Base-by-base conservation (phyloP, 2,329 filamentous ascomycete genomes). In the Claviceps fusiformis region DNA sequence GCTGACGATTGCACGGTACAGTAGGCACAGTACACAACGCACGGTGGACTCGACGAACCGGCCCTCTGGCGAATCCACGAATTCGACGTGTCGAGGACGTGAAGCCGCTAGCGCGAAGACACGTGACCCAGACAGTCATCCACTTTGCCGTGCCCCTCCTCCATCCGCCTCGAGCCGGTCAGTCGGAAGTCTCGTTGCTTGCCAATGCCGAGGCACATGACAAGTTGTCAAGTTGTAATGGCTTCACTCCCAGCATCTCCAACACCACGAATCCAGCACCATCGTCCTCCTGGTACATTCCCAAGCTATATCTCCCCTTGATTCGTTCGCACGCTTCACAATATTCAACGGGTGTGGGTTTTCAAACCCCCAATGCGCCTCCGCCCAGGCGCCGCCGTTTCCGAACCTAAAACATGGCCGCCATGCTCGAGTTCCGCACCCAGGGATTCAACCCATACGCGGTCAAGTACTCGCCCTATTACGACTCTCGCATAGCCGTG, bases 381-480 rank as follows among this genome's bases (percentile, higher is more conserved):
- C 45, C 54, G 55, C 47, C 44, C 45, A 48, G 57, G 50, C 53
- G 46, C 52, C 48, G 57, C 35, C n/a, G 33, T 37, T 29, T 37
- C 27, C 45, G 46, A 33, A 27, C 19, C 24, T 11, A 62, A 57
- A 55, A 74, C 39, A 41, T 74, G 72, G 71, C 72, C 70, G 74
- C 75, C 67, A 96, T 97, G 90, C 85, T 97, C 63, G 90, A 96
- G 73, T 97, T 88, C 73, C 86, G 88, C 60, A 97, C 93, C 27
- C 80, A 89, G 67, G 93, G 93, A 65, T 97, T 83, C 79, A 95
- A 97, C 71, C 91, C 91, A 64, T 96, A 95, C 73, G 89, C 88
- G 62, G 90, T 96, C 71, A 95, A 96, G 73, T 98, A 97, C 77
- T 97, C 92, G 55, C 93, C 93, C 7, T 98, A 96, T 75, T 95